Conservation (phyloP, 148 eudicot species). For the Vaccinium myrtillus region DNA sequence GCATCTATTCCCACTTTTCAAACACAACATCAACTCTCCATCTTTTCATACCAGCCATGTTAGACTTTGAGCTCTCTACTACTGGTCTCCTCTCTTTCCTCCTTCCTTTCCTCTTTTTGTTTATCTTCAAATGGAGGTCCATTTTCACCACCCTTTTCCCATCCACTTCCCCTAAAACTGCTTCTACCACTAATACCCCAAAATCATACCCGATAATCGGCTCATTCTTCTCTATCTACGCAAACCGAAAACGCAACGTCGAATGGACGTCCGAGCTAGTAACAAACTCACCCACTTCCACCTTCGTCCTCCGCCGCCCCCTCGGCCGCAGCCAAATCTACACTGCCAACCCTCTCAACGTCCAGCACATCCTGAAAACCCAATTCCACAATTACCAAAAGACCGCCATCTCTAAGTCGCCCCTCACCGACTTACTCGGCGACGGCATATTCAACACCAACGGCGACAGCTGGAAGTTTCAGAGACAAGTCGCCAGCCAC, state of each 20-base stretch:
- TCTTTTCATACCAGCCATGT: neutral
- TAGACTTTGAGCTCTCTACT: neutral
- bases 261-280: slow-evolving; percentile 30
- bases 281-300: slow-evolving; percentile 15
- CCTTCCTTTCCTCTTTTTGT: slow-evolving; percentile 12
- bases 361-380: slow-evolving; percentile 27
- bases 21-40: too few relatives aligned
- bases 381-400: slow-evolving; percentile 26
- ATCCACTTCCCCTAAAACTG: neutral
- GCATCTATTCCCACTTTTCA: too few relatives aligned
- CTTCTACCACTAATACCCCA: neutral
- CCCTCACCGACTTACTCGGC: neutral
- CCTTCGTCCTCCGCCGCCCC: slow-evolving; percentile 28
- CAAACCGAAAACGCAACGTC: slow-evolving; percentile 9
- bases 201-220: slow-evolving; percentile 32
- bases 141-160: neutral
- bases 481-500: slow-evolving; percentile 5
- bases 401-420: neutral
- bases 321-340: slow-evolving; percentile 19
- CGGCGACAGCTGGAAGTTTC: slow-evolving; percentile 10
- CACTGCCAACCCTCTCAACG: slow-evolving; percentile 31
- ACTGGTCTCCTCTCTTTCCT: neutral
- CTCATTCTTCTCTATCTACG: slow-evolving; percentile 17
- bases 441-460: slow-evolving; percentile 7
- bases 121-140: slow-evolving; percentile 9